Percentiles rank a stretch among this genome's conserved stretches.
phyloP scores from a whole-genome alignment of 2,329 filamentous ascomycete genomes.

The Fusarium sp. region DNA sequence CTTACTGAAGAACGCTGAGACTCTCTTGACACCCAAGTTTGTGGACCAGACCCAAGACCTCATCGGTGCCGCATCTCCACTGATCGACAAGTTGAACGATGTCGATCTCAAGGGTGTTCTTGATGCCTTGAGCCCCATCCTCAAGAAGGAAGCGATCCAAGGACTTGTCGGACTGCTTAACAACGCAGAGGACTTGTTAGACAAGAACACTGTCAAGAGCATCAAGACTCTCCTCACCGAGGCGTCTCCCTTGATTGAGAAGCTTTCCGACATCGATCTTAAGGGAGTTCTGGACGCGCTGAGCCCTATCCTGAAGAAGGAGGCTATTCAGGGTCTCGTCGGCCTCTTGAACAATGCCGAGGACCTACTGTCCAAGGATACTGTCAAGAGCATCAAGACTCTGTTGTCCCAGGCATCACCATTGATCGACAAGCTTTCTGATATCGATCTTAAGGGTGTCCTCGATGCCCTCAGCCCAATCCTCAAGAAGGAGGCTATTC shows the following conservation, averaged over 20 bases:
- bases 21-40: conserved; percentile 37
- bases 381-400: conserved; percentile 7
- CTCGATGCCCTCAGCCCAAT: conserved; percentile 40
- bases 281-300: background rate
- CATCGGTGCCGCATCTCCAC: conserved; percentile 17
- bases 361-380: conserved; percentile 1
- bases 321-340: conserved; percentile 6
- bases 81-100: conserved; percentile 17
- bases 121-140: conserved; percentile 2
- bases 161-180: background rate
- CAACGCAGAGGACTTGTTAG: conserved; percentile 1
- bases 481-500: conserved; percentile 40
- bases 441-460: conserved; percentile 48
- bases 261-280: background rate
- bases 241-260: conserved; percentile 4
- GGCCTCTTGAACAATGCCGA: background rate
- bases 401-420: background rate
- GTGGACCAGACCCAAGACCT: conserved; percentile 36
- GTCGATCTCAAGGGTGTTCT: conserved; percentile 17
- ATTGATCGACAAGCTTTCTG: conserved; percentile 40
- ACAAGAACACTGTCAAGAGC: conserved; percentile 8
- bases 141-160: conserved; percentile 16
- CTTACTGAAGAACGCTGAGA: conserved; percentile 47
- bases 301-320: conserved; percentile 7
- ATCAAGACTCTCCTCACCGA: conserved; percentile 9